Base-by-base conservation (phyloP, 371 early-diverging fungal genomes). In the Coemansia sp. region DNA sequence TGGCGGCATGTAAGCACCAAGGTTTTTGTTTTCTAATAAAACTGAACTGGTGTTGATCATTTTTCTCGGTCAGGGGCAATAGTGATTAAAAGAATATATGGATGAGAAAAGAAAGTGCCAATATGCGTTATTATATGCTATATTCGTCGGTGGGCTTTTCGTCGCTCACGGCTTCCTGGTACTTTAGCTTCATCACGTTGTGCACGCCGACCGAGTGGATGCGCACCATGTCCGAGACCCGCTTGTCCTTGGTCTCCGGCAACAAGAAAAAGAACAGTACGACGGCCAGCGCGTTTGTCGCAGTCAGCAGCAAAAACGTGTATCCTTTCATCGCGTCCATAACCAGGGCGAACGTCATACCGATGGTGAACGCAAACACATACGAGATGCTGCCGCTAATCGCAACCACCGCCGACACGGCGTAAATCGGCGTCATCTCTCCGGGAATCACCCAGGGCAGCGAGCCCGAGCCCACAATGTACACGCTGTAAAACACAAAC, bases 401-500 rank as follows among this genome's bases (percentile, higher is more conserved):
- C 3, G 87, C 84, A 1, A 85, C 76, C 8, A 87, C 83, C 11
- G 88, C 77, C 10, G 84, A 82, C 3, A 88, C 79, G 1, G 88
- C 87, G 60, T 88, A 84, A 4, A 84, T 85, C 5, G 89, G 88
- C 66, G 85, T 85, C 42, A 87, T 80, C 70, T 90, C 90, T 49
- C 83, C 76, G 2, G 83, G 82, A 42, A 85, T 67, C 39, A 88
- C 68, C 81, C 91, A 93, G 3, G 93, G 90, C 59, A 92, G 83
- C 6, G 87, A 85, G 34, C 93, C 92, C 2, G 93, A 61, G 26
- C 93, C 97, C 13, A 94, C 59, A 20, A 89, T 88, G 66, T 87
- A 96, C 14, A 81, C 81, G 35, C 84, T 80, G 5, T 89, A 86
- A 74, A 89, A 94, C 43, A 89, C 57, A 78, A 89, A 84, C 49